These are phyloP conservation scores for Fragaria nilgerrensis DNA, from an alignment of 306 rosid genomes.

Conservation along the genomic window DNA sequence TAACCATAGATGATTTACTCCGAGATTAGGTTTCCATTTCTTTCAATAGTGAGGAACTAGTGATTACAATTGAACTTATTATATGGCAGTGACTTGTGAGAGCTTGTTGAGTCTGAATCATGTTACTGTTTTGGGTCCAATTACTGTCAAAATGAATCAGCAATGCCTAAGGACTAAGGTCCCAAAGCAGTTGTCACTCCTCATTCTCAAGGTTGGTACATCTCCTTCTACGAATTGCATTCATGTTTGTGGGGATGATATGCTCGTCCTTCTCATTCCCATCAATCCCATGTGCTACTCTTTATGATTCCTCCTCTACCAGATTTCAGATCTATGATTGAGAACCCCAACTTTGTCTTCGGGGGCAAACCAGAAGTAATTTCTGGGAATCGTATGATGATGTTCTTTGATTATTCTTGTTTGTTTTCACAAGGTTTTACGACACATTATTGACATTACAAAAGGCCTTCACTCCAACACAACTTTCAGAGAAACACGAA, in stretches of 20 bases:
- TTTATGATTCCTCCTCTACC: background rate
- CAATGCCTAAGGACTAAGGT: background rate
- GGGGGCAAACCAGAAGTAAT: background rate
- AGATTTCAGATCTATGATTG: constrained; percentile 1
- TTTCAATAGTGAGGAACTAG: background rate
- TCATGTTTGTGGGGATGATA: background rate
- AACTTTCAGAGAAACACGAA: background rate
- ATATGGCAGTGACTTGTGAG: too few relatives aligned
- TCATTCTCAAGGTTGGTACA: background rate
- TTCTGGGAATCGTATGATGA: background rate
- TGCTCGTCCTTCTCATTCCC: background rate
- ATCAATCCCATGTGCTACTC: background rate
- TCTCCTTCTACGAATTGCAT: background rate
- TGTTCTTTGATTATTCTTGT: background rate
- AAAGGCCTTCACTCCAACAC: background rate
- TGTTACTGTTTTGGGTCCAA: too few relatives aligned
- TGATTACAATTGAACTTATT: background rate
- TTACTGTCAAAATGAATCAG: background rate
- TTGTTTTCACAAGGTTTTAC: background rate
- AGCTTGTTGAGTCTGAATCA: too few relatives aligned
- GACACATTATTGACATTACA: background rate
- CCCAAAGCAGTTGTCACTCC: too few relatives aligned
- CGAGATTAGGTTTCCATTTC: background rate
- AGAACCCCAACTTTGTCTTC: background rate
- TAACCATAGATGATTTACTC: background rate